Conservation (phyloP, 2,329 filamentous ascomycete genomes). For the Waltergamsia citrina region DNA sequence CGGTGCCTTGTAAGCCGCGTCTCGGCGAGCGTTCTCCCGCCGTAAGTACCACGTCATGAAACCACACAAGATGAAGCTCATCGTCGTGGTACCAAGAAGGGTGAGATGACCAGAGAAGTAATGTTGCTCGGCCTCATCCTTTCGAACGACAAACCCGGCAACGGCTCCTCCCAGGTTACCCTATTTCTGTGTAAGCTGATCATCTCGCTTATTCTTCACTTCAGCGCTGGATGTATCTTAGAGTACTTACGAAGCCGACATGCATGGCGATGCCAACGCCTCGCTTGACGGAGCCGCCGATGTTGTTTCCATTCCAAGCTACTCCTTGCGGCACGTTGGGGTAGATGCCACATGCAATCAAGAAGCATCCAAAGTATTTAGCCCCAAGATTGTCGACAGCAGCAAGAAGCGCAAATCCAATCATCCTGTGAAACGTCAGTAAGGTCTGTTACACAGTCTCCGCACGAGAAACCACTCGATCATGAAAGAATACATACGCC, state of each 20-base stretch:
- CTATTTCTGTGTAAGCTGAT: slow-evolving; percentile 6
- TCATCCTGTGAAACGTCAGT: slow-evolving; percentile 17
- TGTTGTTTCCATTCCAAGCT: slow-evolving; percentile 52
- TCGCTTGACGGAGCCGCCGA: slow-evolving; percentile 43
- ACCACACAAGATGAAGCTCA: slow-evolving; percentile 38
- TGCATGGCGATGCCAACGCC: slow-evolving; percentile 47
- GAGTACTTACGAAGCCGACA: slow-evolving; percentile 28
- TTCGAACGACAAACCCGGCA: slow-evolving; percentile 22
- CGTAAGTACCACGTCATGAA: slow-evolving; percentile 50
- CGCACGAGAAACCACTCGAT: neutral
- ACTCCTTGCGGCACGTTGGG: slow-evolving; percentile 45
- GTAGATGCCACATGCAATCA: slow-evolving; percentile 31
- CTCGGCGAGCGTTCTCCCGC: slow-evolving; percentile 45
- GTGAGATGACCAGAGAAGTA: slow-evolving; percentile 51
- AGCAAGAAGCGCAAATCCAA: slow-evolving; percentile 22
- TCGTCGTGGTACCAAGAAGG: slow-evolving; percentile 44
- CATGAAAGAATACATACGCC: slow-evolving; percentile 21
- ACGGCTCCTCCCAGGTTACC: slow-evolving; percentile 25
- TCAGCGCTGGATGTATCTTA: no score
- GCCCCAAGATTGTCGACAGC: slow-evolving; percentile 22
- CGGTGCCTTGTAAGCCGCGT: slow-evolving; percentile 34
- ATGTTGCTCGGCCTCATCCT: slow-evolving; percentile 36
- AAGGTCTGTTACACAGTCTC: neutral
- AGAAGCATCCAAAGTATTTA: slow-evolving; percentile 38
- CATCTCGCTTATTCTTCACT: neutral